Evolutionary conservation across 129 eudicot genomes (phyloP), one percentile per base, ranked within the genome.

Genomic region (Lonicera japonica): DNA sequence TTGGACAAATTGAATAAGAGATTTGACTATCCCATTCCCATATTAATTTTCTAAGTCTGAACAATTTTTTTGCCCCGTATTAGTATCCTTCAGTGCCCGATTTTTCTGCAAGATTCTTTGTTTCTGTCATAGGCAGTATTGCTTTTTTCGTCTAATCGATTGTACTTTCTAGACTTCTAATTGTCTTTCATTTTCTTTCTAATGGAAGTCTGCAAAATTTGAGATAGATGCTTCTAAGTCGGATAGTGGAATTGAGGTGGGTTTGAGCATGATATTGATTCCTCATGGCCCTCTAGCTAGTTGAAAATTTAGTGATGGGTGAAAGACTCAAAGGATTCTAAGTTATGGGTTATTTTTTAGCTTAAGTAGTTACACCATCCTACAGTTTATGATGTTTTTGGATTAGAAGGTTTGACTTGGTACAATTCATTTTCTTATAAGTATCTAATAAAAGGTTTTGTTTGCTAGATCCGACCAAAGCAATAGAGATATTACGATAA

Each of bases 401-500:
- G 9, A 20, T 51, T 61, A 40, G 19, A 65, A 52, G 16, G 25
- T 67, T 67, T 24, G n/a, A 56, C 7, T 29, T 20, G 50, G 50
- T 43, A 43, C 50, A 19, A 17, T 15, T 11, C 7, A 48, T 51
- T 15, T 66, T 22, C 21, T 16, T 52, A 25, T 29, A 11, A 38
- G 54, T 24, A 45, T 63, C 46, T 16, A 63, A 25, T 36, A 6
- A 21, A 21, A 65, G 23, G 14, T 34, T 29, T 25, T 17, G 39
- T 36, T 43, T 71, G 1, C 57, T 76, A 92, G 98, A 82, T 92
- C 64, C 95, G 95, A 21, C 67, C 84, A 70, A 92, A 87, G 76
- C 98, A 87, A 72, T 92, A 96, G 98, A 82, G 96, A 60, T 92
- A 92, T 77, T 92, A 92, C 59, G 99, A n/a, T n/a, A n/a, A n/a